Evolutionary conservation across 140 eudicot species (phyloP).

Genomic region (Senecio squalidus): DNA sequence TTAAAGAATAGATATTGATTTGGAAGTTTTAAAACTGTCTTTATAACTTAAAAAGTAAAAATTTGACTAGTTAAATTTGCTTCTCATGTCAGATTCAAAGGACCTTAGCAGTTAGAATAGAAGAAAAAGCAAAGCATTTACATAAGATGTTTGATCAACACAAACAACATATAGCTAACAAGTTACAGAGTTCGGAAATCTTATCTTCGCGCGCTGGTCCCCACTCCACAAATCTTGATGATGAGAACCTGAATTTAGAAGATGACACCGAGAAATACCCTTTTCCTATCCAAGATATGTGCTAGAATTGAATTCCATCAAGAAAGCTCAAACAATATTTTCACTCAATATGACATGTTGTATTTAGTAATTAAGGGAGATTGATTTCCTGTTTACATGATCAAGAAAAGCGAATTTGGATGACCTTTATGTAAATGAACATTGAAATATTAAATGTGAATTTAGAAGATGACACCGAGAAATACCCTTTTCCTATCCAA

Average conservation of each 20-base stretch:
- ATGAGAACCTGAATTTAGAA: slow-evolving; percentile 17
- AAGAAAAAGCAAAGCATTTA: neutral
- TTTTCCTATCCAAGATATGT: neutral
- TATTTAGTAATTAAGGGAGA: no score
- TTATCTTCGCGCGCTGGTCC: slow-evolving; percentile 12
- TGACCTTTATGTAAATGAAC: no score
- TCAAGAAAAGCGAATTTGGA: no score
- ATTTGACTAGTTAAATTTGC: neutral
- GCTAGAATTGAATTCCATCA: neutral
- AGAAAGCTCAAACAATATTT: neutral
- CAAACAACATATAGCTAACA: neutral
- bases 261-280: slow-evolving; percentile 14
- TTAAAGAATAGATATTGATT: neutral
- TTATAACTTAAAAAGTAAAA: neutral
- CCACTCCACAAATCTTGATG: slow-evolving; percentile 20
- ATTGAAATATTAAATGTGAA: no score
- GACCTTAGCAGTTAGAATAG: slow-evolving; percentile 32
- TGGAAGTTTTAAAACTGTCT: neutral
- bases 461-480: slow-evolving; percentile 23
- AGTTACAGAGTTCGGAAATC: neutral
- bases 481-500: neutral
- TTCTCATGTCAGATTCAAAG: slow-evolving; percentile 11
- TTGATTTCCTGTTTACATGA: no score
- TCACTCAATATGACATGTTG: no score
- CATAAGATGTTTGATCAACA: neutral